Percentiles rank a stretch among this genome's conserved stretches.
These are phyloP conservation scores for Lentinus brumalis DNA, from an alignment of 768 basidiomycete genomes.

Conservation along the genomic window DNA sequence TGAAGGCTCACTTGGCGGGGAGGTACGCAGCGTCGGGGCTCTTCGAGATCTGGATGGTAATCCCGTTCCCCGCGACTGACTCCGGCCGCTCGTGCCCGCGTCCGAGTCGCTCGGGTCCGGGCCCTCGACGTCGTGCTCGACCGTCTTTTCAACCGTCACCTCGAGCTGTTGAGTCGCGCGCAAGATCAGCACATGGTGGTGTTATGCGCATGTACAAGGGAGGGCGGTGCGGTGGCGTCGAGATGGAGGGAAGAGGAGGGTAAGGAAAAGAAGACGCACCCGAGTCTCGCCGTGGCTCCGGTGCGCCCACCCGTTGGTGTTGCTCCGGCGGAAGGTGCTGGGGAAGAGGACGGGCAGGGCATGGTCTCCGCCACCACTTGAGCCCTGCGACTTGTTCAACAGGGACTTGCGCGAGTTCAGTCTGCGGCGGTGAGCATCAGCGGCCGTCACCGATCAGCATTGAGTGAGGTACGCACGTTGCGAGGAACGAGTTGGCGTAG, in stretches of 20 bases:
- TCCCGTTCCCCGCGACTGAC: too few relatives aligned
- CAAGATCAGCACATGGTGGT: too few relatives aligned
- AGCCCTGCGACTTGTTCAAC: slow-evolving; percentile 14
- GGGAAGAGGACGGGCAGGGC: slow-evolving; percentile 25
- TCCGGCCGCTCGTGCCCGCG: neutral
- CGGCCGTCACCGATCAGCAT: neutral
- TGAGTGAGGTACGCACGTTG: slow-evolving; percentile 19
- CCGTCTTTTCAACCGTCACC: slow-evolving; percentile 30
- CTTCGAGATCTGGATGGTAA: too few relatives aligned
- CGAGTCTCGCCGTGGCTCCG: neutral
- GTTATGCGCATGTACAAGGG: too few relatives aligned
- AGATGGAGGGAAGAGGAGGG: neutral
- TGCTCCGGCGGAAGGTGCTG: slow-evolving; percentile 7
- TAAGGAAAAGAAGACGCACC: neutral
- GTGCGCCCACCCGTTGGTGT: slow-evolving; percentile 15
- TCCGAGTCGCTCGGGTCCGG: neutral
- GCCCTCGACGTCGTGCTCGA: slow-evolving; percentile 26
- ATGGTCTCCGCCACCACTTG: slow-evolving; percentile 14
- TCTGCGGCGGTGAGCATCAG: neutral
- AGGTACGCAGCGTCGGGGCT: too few relatives aligned
- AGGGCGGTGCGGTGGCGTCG: slow-evolving; percentile 3
- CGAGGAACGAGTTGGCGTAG: slow-evolving; percentile 32
- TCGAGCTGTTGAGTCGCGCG: slow-evolving; percentile 17
- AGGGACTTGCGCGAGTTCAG: slow-evolving; percentile 23
- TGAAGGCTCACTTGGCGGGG: too few relatives aligned